These are phyloP conservation scores for Phyllosticta citriasiana DNA, from an alignment of 2,329 filamentous ascomycete genomes.

Conservation along the genomic window DNA sequence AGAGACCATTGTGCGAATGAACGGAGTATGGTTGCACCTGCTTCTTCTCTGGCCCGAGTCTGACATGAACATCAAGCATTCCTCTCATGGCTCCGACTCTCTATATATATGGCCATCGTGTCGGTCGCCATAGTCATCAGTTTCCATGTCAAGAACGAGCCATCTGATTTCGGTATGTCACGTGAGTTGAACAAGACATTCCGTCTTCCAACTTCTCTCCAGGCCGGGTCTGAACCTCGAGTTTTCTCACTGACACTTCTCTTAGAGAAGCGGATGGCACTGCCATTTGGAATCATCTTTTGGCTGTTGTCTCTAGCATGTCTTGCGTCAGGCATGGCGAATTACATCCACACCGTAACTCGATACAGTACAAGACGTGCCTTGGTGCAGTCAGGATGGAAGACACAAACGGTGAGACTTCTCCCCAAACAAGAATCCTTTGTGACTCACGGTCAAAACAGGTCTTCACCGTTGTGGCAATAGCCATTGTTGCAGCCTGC, in stretches of 20 bases:
- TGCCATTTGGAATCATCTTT: slow-evolving; percentile 79
- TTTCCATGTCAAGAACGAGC: slow-evolving; percentile 74
- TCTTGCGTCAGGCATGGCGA: slow-evolving; percentile 65
- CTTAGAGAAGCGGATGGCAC: slow-evolving; percentile 67
- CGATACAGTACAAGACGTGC: slow-evolving; percentile 71
- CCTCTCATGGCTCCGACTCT: slow-evolving; percentile 80
- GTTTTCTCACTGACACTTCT: background rate
- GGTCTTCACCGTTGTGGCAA: slow-evolving; percentile 30
- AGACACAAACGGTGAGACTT: slow-evolving; percentile 63
- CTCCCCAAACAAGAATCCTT: background rate
- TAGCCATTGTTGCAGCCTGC: slow-evolving; percentile 32
- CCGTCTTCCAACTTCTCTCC: background rate
- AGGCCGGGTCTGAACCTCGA: background rate
- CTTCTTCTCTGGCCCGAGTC: background rate
- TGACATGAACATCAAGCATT: slow-evolving; percentile 43
- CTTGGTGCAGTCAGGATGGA: slow-evolving; percentile 87
- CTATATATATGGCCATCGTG: slow-evolving; percentile 84
- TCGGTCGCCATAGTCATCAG: slow-evolving; percentile 83
- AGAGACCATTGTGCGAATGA: slow-evolving; percentile 74
- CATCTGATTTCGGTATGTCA: slow-evolving; percentile 37
- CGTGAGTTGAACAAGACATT: background rate
- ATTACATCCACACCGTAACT: slow-evolving; percentile 76
- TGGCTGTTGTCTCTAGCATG: slow-evolving; percentile 75
- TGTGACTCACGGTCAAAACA: slow-evolving; percentile 2
- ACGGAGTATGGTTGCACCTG: slow-evolving; percentile 39